Evolutionary conservation across 202 grass and related monocot genomes (phyloP), one percentile per base, ranked within the genome.

Genomic region (Setaria italica): DNA sequence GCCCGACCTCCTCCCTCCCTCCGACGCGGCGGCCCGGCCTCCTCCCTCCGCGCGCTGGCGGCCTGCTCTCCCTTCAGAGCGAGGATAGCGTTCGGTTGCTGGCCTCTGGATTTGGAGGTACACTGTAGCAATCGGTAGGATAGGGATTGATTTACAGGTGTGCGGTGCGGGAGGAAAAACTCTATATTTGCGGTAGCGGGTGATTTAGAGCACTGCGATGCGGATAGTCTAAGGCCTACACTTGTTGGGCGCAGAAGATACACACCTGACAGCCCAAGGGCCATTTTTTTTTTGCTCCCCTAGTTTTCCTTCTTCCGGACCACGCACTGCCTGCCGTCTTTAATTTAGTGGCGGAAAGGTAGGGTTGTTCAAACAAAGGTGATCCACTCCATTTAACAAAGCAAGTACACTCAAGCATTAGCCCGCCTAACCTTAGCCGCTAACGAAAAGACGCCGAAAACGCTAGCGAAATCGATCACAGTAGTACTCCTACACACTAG

Each of bases 371-470:
- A 83, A 45, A 45, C 37, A 39, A 70, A 72, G 78, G 79, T 39
- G 29, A 53, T 66, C 32, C 56, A 60, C 41, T 32, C 67, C 41
- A 83, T 74, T 75, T 54, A 90, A 83, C 84, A 84, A 82, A 62
- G 30, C 62, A 62, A 53, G 74, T 57, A 80, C 62, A 66, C 82
- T 58, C 55, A 57, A 82, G 25, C 47, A 35, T 59, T 67, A 72
- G 39, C 14, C 58, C 25, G 60, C 82, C 70, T 80, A 85, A 90
- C 79, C 73, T 78, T 86, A 73, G 84, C 79, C 50, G 74, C 67
- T 83, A 54, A 78, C 70, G 84, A 74, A 86, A 87, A 72, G 58
- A 32, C 6, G 68, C 72, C 75, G 59, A 34, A 70, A 78, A 65
- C 66, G 66, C 41, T 42, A 54, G 43, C 0, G 74, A 45, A 50